Conservation (phyloP, 345 rosid genomes). For the Eucalyptus decipiens region DNA sequence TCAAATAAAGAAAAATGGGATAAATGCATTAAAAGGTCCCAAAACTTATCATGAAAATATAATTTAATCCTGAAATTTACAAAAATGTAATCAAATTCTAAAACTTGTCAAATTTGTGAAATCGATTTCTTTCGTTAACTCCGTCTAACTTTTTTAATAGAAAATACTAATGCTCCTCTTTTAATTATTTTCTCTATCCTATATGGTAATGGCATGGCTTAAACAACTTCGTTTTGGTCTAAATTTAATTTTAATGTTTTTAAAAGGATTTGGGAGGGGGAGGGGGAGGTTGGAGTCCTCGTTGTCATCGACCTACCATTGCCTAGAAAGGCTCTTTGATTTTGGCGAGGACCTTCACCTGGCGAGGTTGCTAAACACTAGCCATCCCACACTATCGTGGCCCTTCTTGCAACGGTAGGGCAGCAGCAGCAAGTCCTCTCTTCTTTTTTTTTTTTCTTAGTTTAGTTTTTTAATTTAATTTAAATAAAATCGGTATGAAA, state of each 20-base stretch:
- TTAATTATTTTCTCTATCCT: neutral
- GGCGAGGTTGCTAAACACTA: fast-evolving
- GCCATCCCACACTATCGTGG: neutral
- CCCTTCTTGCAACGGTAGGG: fast-evolving
- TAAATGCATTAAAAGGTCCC: fast-evolving
- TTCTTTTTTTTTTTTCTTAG: fast-evolving
- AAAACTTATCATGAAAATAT: neutral
- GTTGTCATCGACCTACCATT: too few species aligned
- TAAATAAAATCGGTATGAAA: fast-evolving
- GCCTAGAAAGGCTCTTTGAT: too few species aligned
- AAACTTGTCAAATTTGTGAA: neutral
- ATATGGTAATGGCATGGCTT: fast-evolving
- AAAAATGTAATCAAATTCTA: fast-evolving
- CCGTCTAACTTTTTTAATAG: fast-evolving
- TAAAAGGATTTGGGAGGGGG: too few species aligned
- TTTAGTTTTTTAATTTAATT: too few species aligned
- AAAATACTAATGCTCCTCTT: fast-evolving
- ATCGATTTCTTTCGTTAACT: fast-evolving
- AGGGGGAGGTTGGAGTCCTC: too few species aligned
- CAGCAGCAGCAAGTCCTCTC: fast-evolving
- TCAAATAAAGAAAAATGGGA: fast-evolving
- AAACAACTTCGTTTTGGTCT: too few species aligned
- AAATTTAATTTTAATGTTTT: too few species aligned
- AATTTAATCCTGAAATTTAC: too few species aligned
- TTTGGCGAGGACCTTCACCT: too few species aligned